A percentile compares a stretch with the other conserved stretches of the same genome.
These are phyloP conservation scores for Suhomyces faveliae DNA, from an alignment of 805 yeast genomes.

Conservation along the genomic window DNA sequence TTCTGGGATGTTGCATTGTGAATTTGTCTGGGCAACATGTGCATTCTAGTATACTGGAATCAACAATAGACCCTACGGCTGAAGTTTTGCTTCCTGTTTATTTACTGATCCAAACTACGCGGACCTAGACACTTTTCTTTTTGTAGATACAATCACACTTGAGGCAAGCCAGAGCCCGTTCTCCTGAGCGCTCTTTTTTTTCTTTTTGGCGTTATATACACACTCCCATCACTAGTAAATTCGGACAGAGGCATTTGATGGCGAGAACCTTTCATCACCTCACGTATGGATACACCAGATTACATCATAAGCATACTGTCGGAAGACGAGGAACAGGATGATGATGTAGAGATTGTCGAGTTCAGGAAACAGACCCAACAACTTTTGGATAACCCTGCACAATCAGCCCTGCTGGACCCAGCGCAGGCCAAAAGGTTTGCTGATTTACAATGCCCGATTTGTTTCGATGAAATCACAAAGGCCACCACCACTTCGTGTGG, in stretches of 20 bases:
- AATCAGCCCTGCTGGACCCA: conserved; percentile 17
- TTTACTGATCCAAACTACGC: neutral
- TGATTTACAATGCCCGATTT: conserved; percentile 43
- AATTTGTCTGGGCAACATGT: neutral
- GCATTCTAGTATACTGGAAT: neutral
- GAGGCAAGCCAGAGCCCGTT: neutral
- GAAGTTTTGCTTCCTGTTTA: neutral
- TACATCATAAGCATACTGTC: conserved; percentile 13
- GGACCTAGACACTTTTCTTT: neutral
- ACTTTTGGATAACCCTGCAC: conserved; percentile 27
- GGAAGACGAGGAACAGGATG: conserved; percentile 26
- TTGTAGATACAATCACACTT: no score
- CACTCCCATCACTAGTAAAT: neutral
- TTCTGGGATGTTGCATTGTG: neutral
- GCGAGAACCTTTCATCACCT: neutral
- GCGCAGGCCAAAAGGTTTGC: conserved; percentile 29
- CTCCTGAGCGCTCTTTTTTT: neutral
- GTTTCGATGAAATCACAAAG: conserved; percentile 39
- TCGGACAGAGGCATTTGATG: neutral
- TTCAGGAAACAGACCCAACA: conserved; percentile 36
- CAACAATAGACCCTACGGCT: neutral
- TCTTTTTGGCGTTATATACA: neutral
- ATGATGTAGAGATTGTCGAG: conserved; percentile 38
- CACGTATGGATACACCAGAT: conserved; percentile 7
- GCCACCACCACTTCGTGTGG: conserved; percentile 46